Evolutionary conservation across 495 filamentous ascomycete genomes (phyloP).

Genomic region (Penicillium flavigenum): DNA sequence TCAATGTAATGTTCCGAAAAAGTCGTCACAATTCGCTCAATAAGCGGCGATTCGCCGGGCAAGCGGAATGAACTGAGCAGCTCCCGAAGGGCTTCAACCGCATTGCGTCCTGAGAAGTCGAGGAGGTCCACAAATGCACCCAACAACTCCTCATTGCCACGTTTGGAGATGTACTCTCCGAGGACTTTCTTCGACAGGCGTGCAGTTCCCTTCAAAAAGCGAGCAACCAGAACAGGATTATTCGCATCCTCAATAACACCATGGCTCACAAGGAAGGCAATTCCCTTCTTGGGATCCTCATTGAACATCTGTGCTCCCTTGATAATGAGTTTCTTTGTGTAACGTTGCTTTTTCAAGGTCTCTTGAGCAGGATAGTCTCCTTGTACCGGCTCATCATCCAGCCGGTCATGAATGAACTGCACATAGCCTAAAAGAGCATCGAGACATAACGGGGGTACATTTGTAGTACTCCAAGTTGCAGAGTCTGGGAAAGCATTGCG

Average conservation of each 20-base stretch:
- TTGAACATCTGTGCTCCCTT: conserved; percentile 91
- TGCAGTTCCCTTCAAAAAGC: conserved; percentile 80
- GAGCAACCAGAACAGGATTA: conserved; percentile 70
- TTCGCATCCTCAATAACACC: conserved; percentile 76
- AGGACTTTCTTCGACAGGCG: conserved; percentile 86
- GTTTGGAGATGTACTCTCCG: conserved; percentile 91
- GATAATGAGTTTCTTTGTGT: conserved; percentile 82
- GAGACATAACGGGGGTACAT: conserved; percentile 91
- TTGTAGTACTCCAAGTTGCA: conserved; percentile 98
- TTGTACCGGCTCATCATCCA: conserved; percentile 64
- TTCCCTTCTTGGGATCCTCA: conserved; percentile 84
- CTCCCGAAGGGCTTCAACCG: conserved; percentile 85
- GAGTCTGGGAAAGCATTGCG: conserved; percentile 96
- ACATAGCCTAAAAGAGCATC: conserved; percentile 89
- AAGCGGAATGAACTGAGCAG: conserved; percentile 90
- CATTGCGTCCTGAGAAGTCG: conserved; percentile 80
- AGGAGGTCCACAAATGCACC: conserved; percentile 81
- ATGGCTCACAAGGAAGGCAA: conserved; percentile 79
- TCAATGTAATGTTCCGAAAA: conserved; percentile 86
- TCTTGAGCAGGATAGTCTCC: conserved; percentile 68
- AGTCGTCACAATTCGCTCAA: conserved; percentile 84
- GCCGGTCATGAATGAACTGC: conserved; percentile 82
- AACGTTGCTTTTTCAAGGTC: conserved; percentile 64
- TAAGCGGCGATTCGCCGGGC: conserved; percentile 87
- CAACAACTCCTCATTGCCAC: conserved; percentile 74